Conservation (phyloP, 2,329 filamentous ascomycete species). For the Ciborinia camelliae region DNA sequence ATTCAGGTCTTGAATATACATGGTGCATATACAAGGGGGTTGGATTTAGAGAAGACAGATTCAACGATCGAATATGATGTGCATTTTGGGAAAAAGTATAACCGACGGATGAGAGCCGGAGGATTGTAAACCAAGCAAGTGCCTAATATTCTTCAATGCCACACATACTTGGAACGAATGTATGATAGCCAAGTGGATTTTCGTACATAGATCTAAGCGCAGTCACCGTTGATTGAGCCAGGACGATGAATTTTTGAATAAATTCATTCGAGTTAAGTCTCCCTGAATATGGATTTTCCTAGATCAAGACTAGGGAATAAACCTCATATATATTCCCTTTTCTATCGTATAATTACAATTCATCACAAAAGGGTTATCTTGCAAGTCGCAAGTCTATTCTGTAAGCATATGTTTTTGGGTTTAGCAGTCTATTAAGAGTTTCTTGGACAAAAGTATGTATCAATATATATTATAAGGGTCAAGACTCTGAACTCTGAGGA, state of each 20-base stretch:
- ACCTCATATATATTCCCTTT: background rate
- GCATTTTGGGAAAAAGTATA: background rate
- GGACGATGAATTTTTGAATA: background rate
- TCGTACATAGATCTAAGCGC: background rate
- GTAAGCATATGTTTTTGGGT: background rate
- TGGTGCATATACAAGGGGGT: background rate
- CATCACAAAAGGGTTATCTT: background rate
- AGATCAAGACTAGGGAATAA: background rate
- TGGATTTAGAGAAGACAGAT: background rate
- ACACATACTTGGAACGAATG: background rate
- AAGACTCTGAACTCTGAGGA: background rate
- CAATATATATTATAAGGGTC: background rate
- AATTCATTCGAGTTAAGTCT: background rate
- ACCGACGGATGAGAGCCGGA: background rate
- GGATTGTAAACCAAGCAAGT: background rate
- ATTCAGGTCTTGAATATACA: background rate
- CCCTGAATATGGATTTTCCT: background rate
- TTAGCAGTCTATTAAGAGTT: background rate
- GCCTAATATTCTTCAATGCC: background rate
- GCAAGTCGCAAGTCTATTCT: background rate
- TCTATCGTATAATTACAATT: background rate
- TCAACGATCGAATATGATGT: background rate
- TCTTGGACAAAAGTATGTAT: too few relatives aligned
- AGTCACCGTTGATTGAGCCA: too few relatives aligned
- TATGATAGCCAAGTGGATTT: background rate